A percentile compares a stretch with the other conserved stretches of the same genome.
Conservation (phyloP, 2,329 filamentous ascomycete species). For the Paracoccidioides lutzii region DNA sequence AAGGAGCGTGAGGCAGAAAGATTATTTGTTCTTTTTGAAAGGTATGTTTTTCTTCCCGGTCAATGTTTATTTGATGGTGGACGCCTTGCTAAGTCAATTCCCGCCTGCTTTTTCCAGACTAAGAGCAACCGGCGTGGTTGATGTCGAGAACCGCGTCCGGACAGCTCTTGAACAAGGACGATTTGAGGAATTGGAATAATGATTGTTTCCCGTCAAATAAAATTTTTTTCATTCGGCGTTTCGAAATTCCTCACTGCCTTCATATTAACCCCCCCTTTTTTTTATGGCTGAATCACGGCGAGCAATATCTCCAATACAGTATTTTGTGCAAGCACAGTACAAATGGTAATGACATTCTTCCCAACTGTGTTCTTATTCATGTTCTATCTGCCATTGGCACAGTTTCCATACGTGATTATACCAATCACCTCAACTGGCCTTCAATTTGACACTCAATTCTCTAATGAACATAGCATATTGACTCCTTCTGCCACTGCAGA, state of each 20-base stretch:
- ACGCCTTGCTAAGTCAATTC: not conserved
- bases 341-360: not conserved
- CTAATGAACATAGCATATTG: no score
- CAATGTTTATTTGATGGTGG: not conserved
- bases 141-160: slow-evolving; percentile 67
- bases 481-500: no score
- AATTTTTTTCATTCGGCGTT: not conserved
- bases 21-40: slow-evolving; percentile 81
- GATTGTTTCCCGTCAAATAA: not conserved
- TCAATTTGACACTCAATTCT: no score
- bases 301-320: not conserved
- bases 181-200: slow-evolving; percentile 53
- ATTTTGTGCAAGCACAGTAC: not conserved
- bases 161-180: slow-evolving; percentile 56
- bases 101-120: slow-evolving; percentile 32
- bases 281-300: not conserved
- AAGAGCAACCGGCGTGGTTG: slow-evolving; percentile 60
- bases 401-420: not conserved
- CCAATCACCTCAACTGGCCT: no score
- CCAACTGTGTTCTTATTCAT: not conserved
- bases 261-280: not conserved
- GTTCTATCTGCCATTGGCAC: not conserved
- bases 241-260: not conserved
- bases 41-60: slow-evolving; percentile 35
- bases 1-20: slow-evolving; percentile 84